phyloP scores from a whole-genome alignment of 169 alveolate species.

The Cryptosporidium meleagridis region DNA sequence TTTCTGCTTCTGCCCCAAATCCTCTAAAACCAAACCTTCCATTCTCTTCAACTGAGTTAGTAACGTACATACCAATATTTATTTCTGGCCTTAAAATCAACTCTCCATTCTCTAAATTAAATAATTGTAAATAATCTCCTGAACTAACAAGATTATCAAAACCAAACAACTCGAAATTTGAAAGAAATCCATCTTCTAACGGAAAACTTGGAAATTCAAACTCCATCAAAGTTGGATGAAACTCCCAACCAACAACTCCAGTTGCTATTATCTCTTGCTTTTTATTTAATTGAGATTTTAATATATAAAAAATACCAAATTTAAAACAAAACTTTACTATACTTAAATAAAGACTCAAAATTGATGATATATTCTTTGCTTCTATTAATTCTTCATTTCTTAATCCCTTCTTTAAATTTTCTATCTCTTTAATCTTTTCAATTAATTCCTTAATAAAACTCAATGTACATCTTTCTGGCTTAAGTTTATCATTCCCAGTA shows the following conservation, averaged over 20 bases:
- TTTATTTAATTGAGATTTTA: background rate
- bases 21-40: too few relatives aligned
- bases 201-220: conserved; percentile 15
- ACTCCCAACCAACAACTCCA: background rate
- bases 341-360: background rate
- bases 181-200: background rate
- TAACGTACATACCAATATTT: too few relatives aligned
- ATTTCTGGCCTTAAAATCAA: background rate
- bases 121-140: background rate
- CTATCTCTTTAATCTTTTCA: background rate
- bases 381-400: background rate
- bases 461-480: background rate
- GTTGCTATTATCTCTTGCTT: background rate
- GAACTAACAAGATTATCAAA: background rate
- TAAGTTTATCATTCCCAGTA: background rate
- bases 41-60: background rate
- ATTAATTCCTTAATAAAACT: background rate
- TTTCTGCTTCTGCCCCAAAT: too few relatives aligned
- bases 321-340: conserved; percentile 1
- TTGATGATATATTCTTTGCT: background rate
- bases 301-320: conserved; percentile 7
- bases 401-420: background rate
- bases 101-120: background rate
- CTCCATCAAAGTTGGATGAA: background rate
- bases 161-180: background rate